Conservation (phyloP, 2,329 filamentous ascomycete species). For the Cytospora chrysosperma region DNA sequence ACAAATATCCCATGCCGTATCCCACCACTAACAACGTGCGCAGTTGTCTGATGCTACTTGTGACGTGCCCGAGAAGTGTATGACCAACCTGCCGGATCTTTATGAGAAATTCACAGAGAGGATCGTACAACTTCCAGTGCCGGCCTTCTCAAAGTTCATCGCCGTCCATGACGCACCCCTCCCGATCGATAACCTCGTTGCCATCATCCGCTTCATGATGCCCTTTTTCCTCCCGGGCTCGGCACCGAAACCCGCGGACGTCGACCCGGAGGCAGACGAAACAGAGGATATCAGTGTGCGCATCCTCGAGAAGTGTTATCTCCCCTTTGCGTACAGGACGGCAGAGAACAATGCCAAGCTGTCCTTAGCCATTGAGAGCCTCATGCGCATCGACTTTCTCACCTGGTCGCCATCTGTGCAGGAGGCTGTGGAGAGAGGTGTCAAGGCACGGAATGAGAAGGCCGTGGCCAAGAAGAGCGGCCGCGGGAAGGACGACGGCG, state of each 20-base stretch:
- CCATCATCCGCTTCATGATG: slow-evolving; percentile 45
- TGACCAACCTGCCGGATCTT: slow-evolving; percentile 49
- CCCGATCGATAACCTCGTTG: slow-evolving; percentile 40
- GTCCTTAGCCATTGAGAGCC: slow-evolving; percentile 64
- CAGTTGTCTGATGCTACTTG: slow-evolving; percentile 46
- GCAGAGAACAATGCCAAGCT: slow-evolving; percentile 71
- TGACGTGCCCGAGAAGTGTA: slow-evolving; percentile 43
- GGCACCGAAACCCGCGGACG: slow-evolving; percentile 42
- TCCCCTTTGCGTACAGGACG: slow-evolving; percentile 64
- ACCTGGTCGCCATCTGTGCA: slow-evolving; percentile 38
- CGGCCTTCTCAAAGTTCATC: slow-evolving; percentile 57
- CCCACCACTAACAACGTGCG: slow-evolving; percentile 25
- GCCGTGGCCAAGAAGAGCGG: slow-evolving; percentile 41
- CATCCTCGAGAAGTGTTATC: slow-evolving; percentile 58
- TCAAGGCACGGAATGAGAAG: slow-evolving; percentile 49
- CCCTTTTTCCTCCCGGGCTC: slow-evolving; percentile 45
- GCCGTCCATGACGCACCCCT: slow-evolving; percentile 41
- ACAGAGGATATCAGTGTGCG: slow-evolving; percentile 41
- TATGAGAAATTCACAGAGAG: slow-evolving; percentile 58
- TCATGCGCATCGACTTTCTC: slow-evolving; percentile 56
- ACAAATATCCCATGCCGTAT: neutral
- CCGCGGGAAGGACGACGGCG: slow-evolving; percentile 28
- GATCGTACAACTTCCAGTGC: slow-evolving; percentile 57
- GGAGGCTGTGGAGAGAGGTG: slow-evolving; percentile 44
- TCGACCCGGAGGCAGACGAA: slow-evolving; percentile 38